phyloP scores from a whole-genome alignment of 2,329 filamentous ascomycete genomes.

The Dothideomycetes sp. region DNA sequence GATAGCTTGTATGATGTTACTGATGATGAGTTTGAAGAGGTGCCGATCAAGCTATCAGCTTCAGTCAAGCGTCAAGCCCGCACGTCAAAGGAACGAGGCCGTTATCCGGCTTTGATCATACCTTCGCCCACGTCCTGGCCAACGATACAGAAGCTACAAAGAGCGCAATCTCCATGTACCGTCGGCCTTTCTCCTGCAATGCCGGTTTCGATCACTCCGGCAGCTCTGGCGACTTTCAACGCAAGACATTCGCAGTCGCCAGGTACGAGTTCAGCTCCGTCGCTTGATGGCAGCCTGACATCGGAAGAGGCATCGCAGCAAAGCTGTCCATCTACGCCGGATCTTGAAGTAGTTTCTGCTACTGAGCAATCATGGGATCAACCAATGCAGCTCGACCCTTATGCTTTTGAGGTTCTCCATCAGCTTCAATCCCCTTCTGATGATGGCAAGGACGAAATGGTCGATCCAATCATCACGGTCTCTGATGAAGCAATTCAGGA shows the following conservation, averaged over 20 bases:
- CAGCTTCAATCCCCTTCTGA: conserved; percentile 48
- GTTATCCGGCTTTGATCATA: conserved; percentile 49
- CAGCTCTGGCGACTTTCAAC: conserved; percentile 59
- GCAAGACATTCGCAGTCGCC: conserved; percentile 50
- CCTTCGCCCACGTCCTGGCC: conserved; percentile 47
- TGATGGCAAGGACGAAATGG: conserved; percentile 15
- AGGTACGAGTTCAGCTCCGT: conserved; percentile 69
- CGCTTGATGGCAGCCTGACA: conserved; percentile 75
- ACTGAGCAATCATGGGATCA: conserved; percentile 54
- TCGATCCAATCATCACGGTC: conserved; percentile 28
- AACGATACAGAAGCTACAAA: conserved; percentile 44
- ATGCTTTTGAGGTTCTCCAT: conserved; percentile 69
- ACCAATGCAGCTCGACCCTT: conserved; percentile 55
- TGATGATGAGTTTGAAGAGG: conserved; percentile 58
- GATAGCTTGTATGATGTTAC: conserved; percentile 83
- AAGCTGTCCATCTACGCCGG: conserved; percentile 76
- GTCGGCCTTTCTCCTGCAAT: conserved; percentile 37
- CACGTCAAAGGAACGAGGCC: conserved; percentile 21
- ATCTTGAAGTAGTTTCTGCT: conserved; percentile 45
- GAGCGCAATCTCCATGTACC: conserved; percentile 25
- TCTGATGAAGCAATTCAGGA: conserved; percentile 38
- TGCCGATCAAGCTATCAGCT: conserved; percentile 41
- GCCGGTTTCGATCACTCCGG: conserved; percentile 25
- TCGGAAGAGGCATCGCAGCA: conserved; percentile 78
- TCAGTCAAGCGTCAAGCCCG: conserved; percentile 33